Percentiles rank a stretch among this genome's conserved stretches.
These are phyloP conservation scores for Solanum raphanifolium DNA, from an alignment of 257 asterid species.

Conservation along the genomic window DNA sequence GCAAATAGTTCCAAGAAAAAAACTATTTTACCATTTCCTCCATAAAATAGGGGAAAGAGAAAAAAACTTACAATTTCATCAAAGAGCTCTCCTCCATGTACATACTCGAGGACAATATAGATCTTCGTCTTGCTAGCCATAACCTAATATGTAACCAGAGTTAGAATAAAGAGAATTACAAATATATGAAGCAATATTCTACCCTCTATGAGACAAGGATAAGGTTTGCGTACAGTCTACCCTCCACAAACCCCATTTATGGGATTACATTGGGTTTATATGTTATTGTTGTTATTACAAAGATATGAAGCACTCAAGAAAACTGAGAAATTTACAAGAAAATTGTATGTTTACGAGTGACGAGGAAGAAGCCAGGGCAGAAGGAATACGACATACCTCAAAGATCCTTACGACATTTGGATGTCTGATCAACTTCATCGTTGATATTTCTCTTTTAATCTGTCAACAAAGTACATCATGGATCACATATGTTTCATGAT, in stretches of 20 bases:
- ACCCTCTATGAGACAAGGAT: not conserved
- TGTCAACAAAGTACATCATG: conserved; percentile 4
- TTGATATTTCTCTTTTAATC: conserved; percentile 78
- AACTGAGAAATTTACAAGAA: not conserved
- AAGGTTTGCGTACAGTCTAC: not conserved
- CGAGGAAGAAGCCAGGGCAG: not conserved
- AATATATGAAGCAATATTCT: not conserved
- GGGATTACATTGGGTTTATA: not conserved
- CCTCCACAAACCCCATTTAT: not conserved
- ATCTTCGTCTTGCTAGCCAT: conserved; percentile 82
- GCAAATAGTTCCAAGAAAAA: not conserved
- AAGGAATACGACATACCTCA: conserved; percentile 31
- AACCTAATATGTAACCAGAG: conserved; percentile 25
- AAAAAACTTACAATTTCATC: conserved; percentile 59
- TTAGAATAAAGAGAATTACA: not conserved
- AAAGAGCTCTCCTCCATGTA: conserved; percentile 79
- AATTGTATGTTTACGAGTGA: not conserved
- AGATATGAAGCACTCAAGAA: not conserved
- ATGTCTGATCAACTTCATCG: conserved; percentile 81
- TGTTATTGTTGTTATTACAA: not conserved
- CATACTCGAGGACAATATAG: conserved; percentile 70
- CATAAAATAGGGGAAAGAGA: not conserved
- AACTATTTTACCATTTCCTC: not conserved
- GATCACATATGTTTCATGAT: not conserved
- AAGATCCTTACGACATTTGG: conserved; percentile 61